Conservation (phyloP, 331 rosid species). For the Pyrus hybrid region DNA sequence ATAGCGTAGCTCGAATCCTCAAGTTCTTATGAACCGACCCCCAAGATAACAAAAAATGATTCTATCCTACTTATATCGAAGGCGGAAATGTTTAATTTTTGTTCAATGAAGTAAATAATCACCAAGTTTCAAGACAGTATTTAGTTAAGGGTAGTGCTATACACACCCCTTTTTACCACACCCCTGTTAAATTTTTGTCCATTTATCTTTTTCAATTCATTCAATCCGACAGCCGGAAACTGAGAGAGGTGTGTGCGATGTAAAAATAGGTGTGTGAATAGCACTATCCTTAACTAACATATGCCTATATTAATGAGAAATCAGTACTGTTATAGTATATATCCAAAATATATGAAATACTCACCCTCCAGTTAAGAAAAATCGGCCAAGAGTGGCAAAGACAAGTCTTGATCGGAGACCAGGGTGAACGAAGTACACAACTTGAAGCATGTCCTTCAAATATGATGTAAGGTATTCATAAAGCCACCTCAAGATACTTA, state of each 20-base stretch:
- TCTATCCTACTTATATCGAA: not conserved
- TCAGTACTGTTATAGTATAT: not conserved
- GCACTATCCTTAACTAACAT: too few relatives aligned
- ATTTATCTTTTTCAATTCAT: too few relatives aligned
- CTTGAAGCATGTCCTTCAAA: slow-evolving; percentile 74
- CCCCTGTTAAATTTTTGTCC: too few relatives aligned
- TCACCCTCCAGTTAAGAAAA: slow-evolving; percentile 89
- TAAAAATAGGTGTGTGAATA: too few relatives aligned
- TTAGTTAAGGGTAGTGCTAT: not conserved
- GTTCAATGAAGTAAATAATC: not conserved
- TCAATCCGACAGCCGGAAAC: too few relatives aligned
- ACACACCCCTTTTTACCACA: too few relatives aligned
- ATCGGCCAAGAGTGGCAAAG: slow-evolving; percentile 77
- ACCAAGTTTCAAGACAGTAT: not conserved
- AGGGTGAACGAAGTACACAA: slow-evolving; percentile 77
- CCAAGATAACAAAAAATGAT: not conserved
- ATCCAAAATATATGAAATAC: slow-evolving; percentile 7
- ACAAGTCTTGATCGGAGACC: slow-evolving; percentile 82
- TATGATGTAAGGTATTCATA: slow-evolving; percentile 75
- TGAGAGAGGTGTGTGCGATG: too few relatives aligned
- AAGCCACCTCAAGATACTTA: slow-evolving; percentile 91
- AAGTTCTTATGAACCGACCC: not conserved
- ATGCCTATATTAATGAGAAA: not conserved
- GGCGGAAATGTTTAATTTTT: not conserved
- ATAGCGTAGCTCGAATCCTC: not conserved